Evolutionary conservation across 1,139 yeast genomes (phyloP).

Genomic region (Debaryomyces psychrophilus): DNA sequence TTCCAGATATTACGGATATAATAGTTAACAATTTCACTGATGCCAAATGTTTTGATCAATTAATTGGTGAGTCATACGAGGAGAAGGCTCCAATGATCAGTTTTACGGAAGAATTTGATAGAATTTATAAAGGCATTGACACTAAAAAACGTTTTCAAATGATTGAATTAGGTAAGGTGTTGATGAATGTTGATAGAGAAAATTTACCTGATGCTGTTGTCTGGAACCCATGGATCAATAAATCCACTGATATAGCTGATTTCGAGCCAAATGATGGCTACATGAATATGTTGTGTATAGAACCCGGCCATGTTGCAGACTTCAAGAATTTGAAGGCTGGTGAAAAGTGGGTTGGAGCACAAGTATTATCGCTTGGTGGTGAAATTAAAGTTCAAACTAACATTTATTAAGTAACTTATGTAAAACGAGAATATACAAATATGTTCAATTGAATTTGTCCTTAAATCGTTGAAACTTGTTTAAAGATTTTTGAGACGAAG

Average conservation of each 20-base stretch:
- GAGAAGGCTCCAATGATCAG: conserved; percentile 76
- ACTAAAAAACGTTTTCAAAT: conserved; percentile 61
- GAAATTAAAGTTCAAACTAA: conserved; percentile 49
- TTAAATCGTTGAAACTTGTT: conserved; percentile 35
- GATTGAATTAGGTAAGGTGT: conserved; percentile 68
- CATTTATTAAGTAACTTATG: conserved; percentile 29
- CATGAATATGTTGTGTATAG: conserved; percentile 87
- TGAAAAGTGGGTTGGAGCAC: conserved; percentile 62
- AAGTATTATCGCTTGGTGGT: conserved; percentile 40
- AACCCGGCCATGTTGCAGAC: conserved; percentile 84
- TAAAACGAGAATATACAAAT: conserved; percentile 4
- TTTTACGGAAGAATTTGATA: conserved; percentile 79
- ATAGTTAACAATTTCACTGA: conserved; percentile 79
- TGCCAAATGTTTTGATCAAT: conserved; percentile 72
- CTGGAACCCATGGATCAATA: conserved; percentile 96
- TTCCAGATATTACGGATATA: conserved; percentile 76
- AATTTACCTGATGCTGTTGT: conserved; percentile 88
- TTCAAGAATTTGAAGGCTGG: conserved; percentile 68
- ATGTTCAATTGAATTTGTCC: conserved; percentile 28
- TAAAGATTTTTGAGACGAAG: conserved; percentile 48
- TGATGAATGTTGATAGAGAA: conserved; percentile 63
- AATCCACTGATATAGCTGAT: conserved; percentile 80
- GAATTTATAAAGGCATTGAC: conserved; percentile 71
- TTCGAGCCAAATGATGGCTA: conserved; percentile 85
- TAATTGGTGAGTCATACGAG: conserved; percentile 59